Base-by-base conservation (phyloP, 2,329 filamentous ascomycete genomes). In the Leptographium galeiforme region DNA sequence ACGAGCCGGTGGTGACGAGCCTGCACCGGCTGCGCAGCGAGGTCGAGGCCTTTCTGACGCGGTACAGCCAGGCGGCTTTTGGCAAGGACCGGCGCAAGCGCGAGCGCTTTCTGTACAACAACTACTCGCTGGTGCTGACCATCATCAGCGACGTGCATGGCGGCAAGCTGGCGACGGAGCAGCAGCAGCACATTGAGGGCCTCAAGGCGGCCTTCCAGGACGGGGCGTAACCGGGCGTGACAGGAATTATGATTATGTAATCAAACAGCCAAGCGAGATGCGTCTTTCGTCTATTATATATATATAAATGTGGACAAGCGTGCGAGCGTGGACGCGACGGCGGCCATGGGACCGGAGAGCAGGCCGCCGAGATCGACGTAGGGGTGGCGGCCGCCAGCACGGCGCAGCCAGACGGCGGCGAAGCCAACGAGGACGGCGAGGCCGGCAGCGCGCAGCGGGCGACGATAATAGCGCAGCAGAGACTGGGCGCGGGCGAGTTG, bases 111-210 rank as follows among this genome's bases (percentile, higher is more conserved):
- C 68, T 98, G 62, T 93, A 87, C 64, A 98, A 97, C 66, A 98
- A 98, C 67, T 97, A 95, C 68, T 94, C 88, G 52, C 74, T 98
- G 58, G 79, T 98, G n/a, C 74, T 89, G 62, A 96, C 93, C 12
- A 96, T 98, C 57, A 86, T 98, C 58, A 81, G 85, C 63, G 85
- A 91, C 61, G 77, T 81, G 6, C 51, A 57, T 48, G 75, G 77
- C 12, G 88, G 88, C 5, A 87, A 87, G 66, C 66, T 91, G 62
- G 80, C 85, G 1, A 70, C 72, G 30, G 89, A 95, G 63, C 82
- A 91, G 66, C 83, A 84, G 68, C 75, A 74, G 60, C 79, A 89
- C 68, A 90, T 93, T 65, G 84, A 86, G 63, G 72, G 72, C 53
- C 66, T 89, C 59, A 85, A 83, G 67, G 67, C 66, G 52, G 72